Evolutionary conservation across 805 yeast genomes (phyloP), one percentile per base, ranked within the genome.

Genomic region (Teunomyces barrocoloradensis): DNA sequence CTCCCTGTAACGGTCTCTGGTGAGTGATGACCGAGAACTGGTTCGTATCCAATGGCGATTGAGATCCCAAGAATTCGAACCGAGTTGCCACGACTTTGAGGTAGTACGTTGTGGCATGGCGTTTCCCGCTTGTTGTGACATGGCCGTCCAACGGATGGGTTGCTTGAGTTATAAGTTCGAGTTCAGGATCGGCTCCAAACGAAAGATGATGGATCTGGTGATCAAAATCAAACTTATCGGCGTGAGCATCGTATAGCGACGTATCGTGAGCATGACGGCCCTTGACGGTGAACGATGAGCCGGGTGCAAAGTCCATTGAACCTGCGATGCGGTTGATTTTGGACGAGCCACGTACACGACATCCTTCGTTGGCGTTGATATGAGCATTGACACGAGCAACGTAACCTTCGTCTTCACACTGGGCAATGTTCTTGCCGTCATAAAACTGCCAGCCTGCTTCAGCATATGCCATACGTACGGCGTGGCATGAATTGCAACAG

Each of bases 261-360:
- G 87, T 66, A 61, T 94, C 99, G 69, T 94, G 99, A 49, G 80
- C 75, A 64, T 94, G 99, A 43, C 77, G 76, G 13, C 80, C 81
- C 7, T 69, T 66, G 48, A 68, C 65, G 34, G 84, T 79, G 58
- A 74, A 76, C 1, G 95, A 82, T 21, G 86, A 82, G 35, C 99
- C 99, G 3, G 99, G 98, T 1, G 97, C 97, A 75, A 94, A 90
- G 71, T 94, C 98, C 53, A 94, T 69, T 59, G 89, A 87, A 42
- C 99, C 99, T 18, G 86, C 84, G 38, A 94, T 86, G 68, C 96
- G 81, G 66, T 88, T 88, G 60, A 94, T 81, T 55, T 80, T 73
- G 5, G 95, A 85, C 18, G 78, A 74, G 27, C 99, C 99, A 52
- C 78, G 77, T 35, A 94, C 75, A 53, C 96, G 78, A 68, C 99